Evolutionary conservation across 2,329 filamentous ascomycete genomes (phyloP).

Genomic region (Xylariaceae sp.): DNA sequence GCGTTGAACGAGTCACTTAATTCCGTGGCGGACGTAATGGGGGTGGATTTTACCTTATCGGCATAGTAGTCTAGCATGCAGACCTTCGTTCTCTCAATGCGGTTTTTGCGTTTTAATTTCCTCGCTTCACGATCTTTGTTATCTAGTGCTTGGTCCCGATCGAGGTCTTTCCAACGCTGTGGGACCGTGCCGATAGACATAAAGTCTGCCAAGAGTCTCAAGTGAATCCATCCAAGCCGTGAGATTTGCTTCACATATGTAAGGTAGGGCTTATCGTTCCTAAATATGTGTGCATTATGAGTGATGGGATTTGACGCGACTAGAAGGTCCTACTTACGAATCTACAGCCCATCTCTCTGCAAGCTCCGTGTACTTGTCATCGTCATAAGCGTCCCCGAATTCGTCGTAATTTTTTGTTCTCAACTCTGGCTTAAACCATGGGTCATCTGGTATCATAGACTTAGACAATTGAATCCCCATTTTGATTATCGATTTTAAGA

Average conservation of each 20-base stretch:
- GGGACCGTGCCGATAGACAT: slow-evolving; percentile 27
- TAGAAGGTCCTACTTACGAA: background rate
- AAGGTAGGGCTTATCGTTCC: background rate
- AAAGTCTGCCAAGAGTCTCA: slow-evolving; percentile 23
- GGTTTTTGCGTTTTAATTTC: slow-evolving; percentile 1
- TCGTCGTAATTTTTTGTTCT: background rate
- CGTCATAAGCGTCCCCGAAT: slow-evolving; percentile 1
- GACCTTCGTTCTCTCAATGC: slow-evolving; percentile 16
- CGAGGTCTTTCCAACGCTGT: slow-evolving; percentile 14
- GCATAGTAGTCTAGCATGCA: slow-evolving; percentile 17
- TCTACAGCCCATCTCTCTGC: background rate
- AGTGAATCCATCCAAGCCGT: slow-evolving; percentile 17
- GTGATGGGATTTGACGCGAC: background rate
- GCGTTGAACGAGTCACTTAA: background rate
- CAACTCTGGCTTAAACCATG: background rate
- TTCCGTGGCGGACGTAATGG: background rate
- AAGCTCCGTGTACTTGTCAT: background rate
- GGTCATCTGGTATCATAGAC: background rate
- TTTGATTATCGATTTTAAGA: too few species aligned
- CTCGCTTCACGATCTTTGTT: background rate
- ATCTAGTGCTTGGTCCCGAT: background rate
- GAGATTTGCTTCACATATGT: slow-evolving; percentile 6
- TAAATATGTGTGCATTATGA: background rate
- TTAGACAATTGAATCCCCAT: too few species aligned
- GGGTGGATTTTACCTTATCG: slow-evolving; percentile 1